Evolutionary conservation across 345 rosid genomes (phyloP).

Genomic region (Populus deltoides): DNA sequence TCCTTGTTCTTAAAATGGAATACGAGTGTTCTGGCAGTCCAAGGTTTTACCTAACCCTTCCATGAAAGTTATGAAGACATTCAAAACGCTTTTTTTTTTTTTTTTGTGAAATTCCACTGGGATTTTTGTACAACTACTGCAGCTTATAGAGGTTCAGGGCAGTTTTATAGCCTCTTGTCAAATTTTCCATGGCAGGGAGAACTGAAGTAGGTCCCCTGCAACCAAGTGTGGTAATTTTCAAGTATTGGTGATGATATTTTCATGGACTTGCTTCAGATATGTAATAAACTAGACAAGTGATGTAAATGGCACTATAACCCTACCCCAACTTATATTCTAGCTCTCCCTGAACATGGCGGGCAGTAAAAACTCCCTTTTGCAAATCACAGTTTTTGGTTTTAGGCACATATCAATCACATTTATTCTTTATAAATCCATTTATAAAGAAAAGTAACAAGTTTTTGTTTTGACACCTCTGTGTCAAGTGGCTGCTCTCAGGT

Average conservation of each 20-base stretch:
- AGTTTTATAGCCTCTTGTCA: background rate
- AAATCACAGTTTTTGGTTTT: background rate
- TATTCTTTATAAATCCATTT: background rate
- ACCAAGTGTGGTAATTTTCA: background rate
- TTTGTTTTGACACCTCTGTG: background rate
- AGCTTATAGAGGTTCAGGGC: background rate
- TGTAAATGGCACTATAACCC: background rate
- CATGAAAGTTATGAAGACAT: background rate
- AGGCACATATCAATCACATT: background rate
- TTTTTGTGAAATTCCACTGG: background rate
- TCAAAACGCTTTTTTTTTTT: too few species aligned
- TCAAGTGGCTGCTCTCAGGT: background rate
- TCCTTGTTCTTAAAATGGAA: background rate
- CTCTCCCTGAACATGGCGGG: background rate
- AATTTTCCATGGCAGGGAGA: background rate
- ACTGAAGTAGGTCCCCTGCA: background rate
- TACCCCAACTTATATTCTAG: background rate
- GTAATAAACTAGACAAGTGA: background rate
- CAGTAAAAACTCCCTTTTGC: background rate
- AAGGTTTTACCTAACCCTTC: background rate
- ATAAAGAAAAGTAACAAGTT: background rate
- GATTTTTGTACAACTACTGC: background rate
- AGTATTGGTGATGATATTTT: background rate
- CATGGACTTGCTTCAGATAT: background rate
- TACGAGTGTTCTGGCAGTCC: background rate